These are phyloP conservation scores for Cryptococcus sp. DNA, from an alignment of 1,284 basidiomycete species.

Conservation along the genomic window DNA sequence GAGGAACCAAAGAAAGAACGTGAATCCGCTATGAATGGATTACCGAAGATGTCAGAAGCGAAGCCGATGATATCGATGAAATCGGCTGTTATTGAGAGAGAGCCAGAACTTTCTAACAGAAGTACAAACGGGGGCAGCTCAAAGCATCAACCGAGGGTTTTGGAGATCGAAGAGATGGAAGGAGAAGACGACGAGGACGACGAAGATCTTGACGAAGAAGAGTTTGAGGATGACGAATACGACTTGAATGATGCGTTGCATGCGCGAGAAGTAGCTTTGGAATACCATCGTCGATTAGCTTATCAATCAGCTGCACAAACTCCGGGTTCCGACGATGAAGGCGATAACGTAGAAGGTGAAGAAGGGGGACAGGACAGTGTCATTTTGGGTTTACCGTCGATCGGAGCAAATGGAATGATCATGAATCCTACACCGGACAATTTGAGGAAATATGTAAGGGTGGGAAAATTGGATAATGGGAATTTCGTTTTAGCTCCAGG, in stretches of 20 bases:
- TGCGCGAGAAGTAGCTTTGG: constrained; percentile 39
- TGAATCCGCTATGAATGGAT: background rate
- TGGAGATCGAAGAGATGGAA: background rate
- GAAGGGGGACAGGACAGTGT: constrained; percentile 16
- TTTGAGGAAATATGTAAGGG: constrained; percentile 36
- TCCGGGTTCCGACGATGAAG: constrained; percentile 6
- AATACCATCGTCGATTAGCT: constrained; percentile 32
- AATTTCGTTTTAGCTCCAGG: constrained; percentile 43
- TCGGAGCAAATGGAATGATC: constrained; percentile 21
- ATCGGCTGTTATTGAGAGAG: constrained; percentile 26
- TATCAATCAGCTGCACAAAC: constrained; percentile 10
- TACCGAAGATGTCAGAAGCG: constrained; percentile 20
- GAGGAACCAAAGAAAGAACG: background rate
- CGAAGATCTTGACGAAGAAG: constrained; percentile 32
- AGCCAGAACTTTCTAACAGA: background rate
- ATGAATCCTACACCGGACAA: constrained; percentile 41
- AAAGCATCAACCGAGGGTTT: background rate
- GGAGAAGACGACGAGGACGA: constrained; percentile 11
- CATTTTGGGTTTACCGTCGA: constrained; percentile 34
- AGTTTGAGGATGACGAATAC: constrained; percentile 39
- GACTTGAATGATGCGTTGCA: constrained; percentile 41
- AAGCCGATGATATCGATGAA: constrained; percentile 28
- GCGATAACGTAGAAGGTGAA: constrained; percentile 1
- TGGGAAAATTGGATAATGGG: constrained; percentile 44
- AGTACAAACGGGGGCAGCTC: background rate